Base-by-base conservation (phyloP, 192 early-diverging fungal species). In the Irineochytrium annulatum region DNA sequence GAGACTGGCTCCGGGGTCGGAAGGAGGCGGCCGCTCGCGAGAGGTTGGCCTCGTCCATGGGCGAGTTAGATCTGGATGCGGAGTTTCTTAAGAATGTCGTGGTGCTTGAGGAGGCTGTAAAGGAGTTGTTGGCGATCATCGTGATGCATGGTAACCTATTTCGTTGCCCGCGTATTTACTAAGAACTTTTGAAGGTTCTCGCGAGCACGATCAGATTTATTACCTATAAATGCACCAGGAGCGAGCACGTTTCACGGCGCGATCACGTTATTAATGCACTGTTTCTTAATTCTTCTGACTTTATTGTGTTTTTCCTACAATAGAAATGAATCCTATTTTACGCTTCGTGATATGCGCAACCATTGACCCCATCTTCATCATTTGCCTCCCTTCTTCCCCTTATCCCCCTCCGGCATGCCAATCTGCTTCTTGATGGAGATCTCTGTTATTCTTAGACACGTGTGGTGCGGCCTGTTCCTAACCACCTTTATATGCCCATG, bases 51-150 rank as follows among this genome's bases (percentile, higher is more conserved):
- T n/a, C n/a, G n/a, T 13, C 28, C 19, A 33, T 27, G 16, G 57
- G 56, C 13, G 20, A 55, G 2, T 17, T 64, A 24, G 70, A 76
- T 43, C 41, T 73, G 35, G 72, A 78, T 13, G 53, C 53, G 14
- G 74, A 81, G 69, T 77, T 94, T 55, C 69, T 91, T 24, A 92
- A 91, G 52, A 97, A 97, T 72, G 89, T 92, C 26, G 86, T 97
- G 24, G 89, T 94, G 34, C 59, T 97, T 57, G 89, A 97, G 55
- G 94, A 97, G 70, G 85, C 86, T 17, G 86, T 90, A 35, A 97
- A 97, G 62, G 94, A 97, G 70, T 76, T 95, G 6, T 80, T 94
- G 6, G 88, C 91, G 17, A 74, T 89, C 14, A 73, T 94, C 33
- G 30, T 79, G 17, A 53, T 73, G 58, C 53, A 59, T 52, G 74